Conservation (phyloP, 148 eudicot species). For the Camellia lanceoleosa region DNA sequence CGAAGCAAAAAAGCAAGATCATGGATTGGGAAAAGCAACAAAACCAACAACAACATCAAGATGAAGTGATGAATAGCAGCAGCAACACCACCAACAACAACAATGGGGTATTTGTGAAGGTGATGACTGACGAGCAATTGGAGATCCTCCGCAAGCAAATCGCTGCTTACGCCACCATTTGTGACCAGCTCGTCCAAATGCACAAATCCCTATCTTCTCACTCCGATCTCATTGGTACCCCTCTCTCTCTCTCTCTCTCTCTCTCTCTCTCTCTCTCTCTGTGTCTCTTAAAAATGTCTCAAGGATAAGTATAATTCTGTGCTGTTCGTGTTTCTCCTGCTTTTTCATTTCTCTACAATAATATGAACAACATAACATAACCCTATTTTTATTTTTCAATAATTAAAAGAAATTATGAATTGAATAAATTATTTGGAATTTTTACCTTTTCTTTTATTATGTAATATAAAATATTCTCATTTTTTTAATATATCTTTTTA, state of each 20-base stretch:
- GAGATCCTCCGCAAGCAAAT: constrained; percentile 79
- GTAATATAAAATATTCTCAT: not conserved
- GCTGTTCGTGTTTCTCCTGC: not conserved
- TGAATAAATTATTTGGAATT: not conserved
- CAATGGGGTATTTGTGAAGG: constrained; percentile 62
- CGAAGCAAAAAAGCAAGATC: constrained; percentile 1
- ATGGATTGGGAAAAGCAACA: constrained; percentile 19
- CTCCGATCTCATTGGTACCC: constrained; percentile 70
- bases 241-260: not conserved
- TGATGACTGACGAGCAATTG: constrained; percentile 92
- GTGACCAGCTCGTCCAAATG: constrained; percentile 82
- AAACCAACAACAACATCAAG: constrained; percentile 1
- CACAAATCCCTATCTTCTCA: constrained; percentile 71
- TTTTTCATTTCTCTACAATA: not conserved
- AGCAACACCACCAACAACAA: constrained; percentile 3
- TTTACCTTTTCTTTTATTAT: not conserved
- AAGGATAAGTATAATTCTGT: not conserved
- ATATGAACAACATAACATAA: not conserved
- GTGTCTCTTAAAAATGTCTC: not conserved
- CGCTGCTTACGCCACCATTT: constrained; percentile 77
- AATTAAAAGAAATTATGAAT: too few relatives aligned
- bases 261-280: constrained; percentile 8
- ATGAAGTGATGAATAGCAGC: constrained; percentile 10
- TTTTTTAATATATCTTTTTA: not conserved
- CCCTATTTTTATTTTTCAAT: not conserved